A percentile compares a stretch with the other conserved stretches of the same genome.
phyloP scores from a whole-genome alignment of 2,329 filamentous ascomycete genomes.

The Biscogniauxia sp. region DNA sequence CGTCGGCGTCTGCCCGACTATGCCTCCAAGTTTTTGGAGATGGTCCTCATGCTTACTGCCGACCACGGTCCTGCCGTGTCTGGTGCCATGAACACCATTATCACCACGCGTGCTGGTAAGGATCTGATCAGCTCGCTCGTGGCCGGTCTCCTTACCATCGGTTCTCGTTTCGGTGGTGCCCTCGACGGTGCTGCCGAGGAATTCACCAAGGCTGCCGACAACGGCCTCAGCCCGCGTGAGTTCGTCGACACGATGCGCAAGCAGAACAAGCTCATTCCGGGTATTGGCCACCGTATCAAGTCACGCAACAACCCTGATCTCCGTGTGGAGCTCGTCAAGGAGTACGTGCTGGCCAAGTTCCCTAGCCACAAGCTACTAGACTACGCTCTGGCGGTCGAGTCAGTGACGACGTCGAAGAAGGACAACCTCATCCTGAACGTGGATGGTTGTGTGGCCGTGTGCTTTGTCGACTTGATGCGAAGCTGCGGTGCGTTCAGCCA shows the following conservation, averaged over 20 bases:
- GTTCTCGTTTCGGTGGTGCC: slow-evolving; percentile 96
- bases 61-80: slow-evolving; percentile 99
- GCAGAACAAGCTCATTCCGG: slow-evolving; percentile 99
- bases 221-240: slow-evolving; percentile 95
- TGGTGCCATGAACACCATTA: slow-evolving; percentile 99
- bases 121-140: slow-evolving; percentile 95
- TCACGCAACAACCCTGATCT: slow-evolving; percentile 99
- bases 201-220: slow-evolving; percentile 97
- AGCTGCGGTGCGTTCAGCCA: slow-evolving; percentile 96
- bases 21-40: slow-evolving; percentile 98
- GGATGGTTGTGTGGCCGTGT: slow-evolving; percentile 95
- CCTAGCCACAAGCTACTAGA: slow-evolving; percentile 97
- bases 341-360: slow-evolving; percentile 97
- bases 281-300: slow-evolving; percentile 99
- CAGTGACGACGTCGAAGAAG: slow-evolving; percentile 98
- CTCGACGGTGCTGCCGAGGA: slow-evolving; percentile 97
- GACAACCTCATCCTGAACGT: slow-evolving; percentile 99
- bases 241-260: slow-evolving; percentile 99
- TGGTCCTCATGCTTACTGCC: slow-evolving; percentile 99
- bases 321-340: slow-evolving; percentile 98
- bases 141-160: slow-evolving; percentile 95
- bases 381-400: slow-evolving; percentile 96
- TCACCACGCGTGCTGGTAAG: slow-evolving; percentile 98
- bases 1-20: slow-evolving; percentile 93
- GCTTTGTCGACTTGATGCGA: slow-evolving; percentile 96